These are phyloP conservation scores for Immersiporthe knoxdaviesiana DNA, from an alignment of 2,329 filamentous ascomycete genomes.

Conservation along the genomic window DNA sequence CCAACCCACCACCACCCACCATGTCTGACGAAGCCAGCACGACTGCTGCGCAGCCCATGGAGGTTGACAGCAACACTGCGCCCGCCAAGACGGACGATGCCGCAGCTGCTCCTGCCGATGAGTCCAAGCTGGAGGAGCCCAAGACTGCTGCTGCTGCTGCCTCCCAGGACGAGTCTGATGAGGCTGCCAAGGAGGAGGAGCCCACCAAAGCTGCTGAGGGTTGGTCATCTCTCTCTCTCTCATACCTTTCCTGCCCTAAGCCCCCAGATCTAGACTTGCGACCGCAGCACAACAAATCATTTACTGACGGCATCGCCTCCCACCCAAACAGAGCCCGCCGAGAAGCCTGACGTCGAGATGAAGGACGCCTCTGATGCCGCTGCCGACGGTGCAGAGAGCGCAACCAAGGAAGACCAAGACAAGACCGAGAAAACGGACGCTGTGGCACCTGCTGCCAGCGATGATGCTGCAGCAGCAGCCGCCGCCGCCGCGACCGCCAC, in stretches of 20 bases:
- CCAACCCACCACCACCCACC: constrained; percentile 27
- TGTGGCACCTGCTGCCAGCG: constrained; percentile 35
- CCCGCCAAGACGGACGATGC: constrained; percentile 17
- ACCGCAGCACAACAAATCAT: not conserved
- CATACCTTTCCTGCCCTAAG: not conserved
- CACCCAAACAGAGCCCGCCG: constrained; percentile 37
- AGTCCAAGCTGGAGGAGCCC: constrained; percentile 27
- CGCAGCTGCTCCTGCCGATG: constrained; percentile 24
- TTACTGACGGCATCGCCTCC: constrained; percentile 35
- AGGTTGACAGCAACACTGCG: constrained; percentile 19
- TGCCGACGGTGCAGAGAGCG: constrained; percentile 37
- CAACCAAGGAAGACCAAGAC: constrained; percentile 42
- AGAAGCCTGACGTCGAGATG: constrained; percentile 61
- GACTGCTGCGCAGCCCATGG: constrained; percentile 25
- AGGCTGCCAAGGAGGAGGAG: constrained; percentile 26
- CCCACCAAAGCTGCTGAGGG: constrained; percentile 33
- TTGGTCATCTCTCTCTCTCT: constrained; percentile 31
- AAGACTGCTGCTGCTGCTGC: constrained; percentile 24
- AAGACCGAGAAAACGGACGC: constrained; percentile 34
- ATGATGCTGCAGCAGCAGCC: constrained; percentile 39
- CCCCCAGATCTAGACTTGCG: too few species aligned
- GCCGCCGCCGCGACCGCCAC: constrained; percentile 40
- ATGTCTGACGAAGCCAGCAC: constrained; percentile 36
- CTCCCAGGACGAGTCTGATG: constrained; percentile 23
- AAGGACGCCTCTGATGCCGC: constrained; percentile 72